Base-by-base conservation (phyloP, 768 basidiomycete species). In the Dioszegia hungarica region DNA sequence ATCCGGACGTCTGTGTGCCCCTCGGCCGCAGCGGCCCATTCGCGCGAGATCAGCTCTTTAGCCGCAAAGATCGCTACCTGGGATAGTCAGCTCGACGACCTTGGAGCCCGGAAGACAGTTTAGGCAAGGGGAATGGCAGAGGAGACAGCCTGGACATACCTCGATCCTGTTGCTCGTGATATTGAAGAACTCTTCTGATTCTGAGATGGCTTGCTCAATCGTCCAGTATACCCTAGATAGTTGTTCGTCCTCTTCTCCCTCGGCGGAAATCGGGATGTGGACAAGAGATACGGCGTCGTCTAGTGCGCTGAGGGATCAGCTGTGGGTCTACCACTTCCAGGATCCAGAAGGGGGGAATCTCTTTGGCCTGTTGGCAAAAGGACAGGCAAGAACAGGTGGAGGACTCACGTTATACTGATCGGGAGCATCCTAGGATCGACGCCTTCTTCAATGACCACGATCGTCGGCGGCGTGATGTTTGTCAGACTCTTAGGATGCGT, bases 11-110 rank as follows among this genome's bases (percentile, higher is more conserved):
- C 57, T 9, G 27, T n/a, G 28, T 68, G 53, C 3, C 24, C 22
- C 20, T 37, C 49, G 15, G 24, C 25, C 27, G 49, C 38, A 25
- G 17, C 29, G 17, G 34, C 55, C 70, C 70, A 72, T 50, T 64
- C 62, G 5, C 45, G 43, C n/a, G 19, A 34, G 43, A 72, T 57
- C 31, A 68, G 49, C 25, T 62, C 64, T 20, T 60, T 25, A 3
- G 62, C 61, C 22, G 60, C 67, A 44, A 72, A 72, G 14, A 72
- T 60, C 10, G 70, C 70, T n/a, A 67, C 60, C 69, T 71, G 36
- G 6, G 22, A n/a, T n/a, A n/a, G n/a, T n/a, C n/a, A n/a, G n/a
- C n/a, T n/a, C n/a, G n/a, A n/a, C n/a, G n/a, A n/a, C n/a, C n/a
- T n/a, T n/a, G n/a, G n/a, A n/a, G n/a, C n/a, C n/a, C n/a, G n/a